Conservation (phyloP, 257 asterid species). For the Petunia axillaris region DNA sequence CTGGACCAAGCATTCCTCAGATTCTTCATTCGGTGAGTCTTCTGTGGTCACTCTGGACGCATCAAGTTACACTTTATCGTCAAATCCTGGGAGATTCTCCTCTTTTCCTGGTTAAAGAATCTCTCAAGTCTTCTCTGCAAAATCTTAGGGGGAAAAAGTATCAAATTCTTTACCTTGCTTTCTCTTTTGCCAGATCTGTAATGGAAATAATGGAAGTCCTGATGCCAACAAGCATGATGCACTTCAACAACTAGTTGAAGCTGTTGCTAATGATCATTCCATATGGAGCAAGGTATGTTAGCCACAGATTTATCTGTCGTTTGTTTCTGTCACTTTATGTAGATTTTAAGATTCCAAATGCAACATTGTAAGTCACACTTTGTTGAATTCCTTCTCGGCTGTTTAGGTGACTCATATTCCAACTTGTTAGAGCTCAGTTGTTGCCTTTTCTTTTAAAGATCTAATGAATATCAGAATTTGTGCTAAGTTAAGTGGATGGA, state of each 20-base stretch:
- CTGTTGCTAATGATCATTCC: slow-evolving; percentile 60
- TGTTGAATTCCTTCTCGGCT: slow-evolving; percentile 13
- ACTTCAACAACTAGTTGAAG: slow-evolving; percentile 87
- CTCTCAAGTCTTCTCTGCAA: slow-evolving; percentile 29
- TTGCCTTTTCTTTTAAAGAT: slow-evolving; percentile 1
- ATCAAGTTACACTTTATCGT: slow-evolving; percentile 11
- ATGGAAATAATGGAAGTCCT: slow-evolving; percentile 72
- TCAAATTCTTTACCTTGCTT: slow-evolving; percentile 3
- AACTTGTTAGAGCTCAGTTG: slow-evolving; percentile 15
- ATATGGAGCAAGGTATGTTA: slow-evolving; percentile 84
- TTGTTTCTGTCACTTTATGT: slow-evolving; percentile 1
- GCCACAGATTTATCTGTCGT: slow-evolving; percentile 13
- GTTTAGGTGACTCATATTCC: slow-evolving; percentile 19
- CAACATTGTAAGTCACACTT: slow-evolving; percentile 15
- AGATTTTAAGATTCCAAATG: not conserved
- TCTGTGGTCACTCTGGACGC: slow-evolving; percentile 19
- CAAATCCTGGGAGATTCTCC: slow-evolving; percentile 16
- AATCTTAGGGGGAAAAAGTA: not conserved
- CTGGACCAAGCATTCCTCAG: slow-evolving; percentile 94
- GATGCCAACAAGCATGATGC: slow-evolving; percentile 67
- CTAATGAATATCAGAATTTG: not conserved
- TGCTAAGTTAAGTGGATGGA: slow-evolving; percentile 8
- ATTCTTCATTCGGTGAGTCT: slow-evolving; percentile 88
- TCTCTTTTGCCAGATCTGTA: slow-evolving; percentile 63
- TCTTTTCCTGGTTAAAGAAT: slow-evolving; percentile 9